Evolutionary conservation across 495 filamentous ascomycete genomes (phyloP).

Genomic region (Neurospora pannonica): DNA sequence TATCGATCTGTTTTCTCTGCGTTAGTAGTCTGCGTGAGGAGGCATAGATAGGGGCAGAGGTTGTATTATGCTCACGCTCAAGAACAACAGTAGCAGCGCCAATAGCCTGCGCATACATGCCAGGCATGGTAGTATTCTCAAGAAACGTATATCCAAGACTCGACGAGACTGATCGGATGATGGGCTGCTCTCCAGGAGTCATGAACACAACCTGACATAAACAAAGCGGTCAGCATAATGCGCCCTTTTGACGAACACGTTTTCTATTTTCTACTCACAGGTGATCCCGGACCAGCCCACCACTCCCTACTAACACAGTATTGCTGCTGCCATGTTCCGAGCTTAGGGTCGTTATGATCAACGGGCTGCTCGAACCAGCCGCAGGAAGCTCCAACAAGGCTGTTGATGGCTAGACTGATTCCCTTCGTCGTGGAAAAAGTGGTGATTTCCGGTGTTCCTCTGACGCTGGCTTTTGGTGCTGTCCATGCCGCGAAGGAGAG

Average conservation of each 20-base stretch:
- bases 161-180: constrained; percentile 28
- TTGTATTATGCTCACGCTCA: no score
- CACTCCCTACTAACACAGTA: constrained; percentile 16
- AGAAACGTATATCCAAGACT: constrained; percentile 31
- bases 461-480: constrained; percentile 8
- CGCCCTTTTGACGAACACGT: neutral
- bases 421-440: neutral
- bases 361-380: constrained; percentile 17
- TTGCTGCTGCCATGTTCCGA: constrained; percentile 14
- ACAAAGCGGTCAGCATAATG: neutral
- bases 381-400: constrained; percentile 5
- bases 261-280: neutral
- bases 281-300: constrained; percentile 14
- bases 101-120: constrained; percentile 41
- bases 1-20: no score
- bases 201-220: constrained; percentile 39
- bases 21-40: no score
- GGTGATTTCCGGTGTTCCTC: constrained; percentile 1
- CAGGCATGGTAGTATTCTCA: constrained; percentile 41
- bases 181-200: constrained; percentile 47
- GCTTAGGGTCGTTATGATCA: constrained; percentile 11
- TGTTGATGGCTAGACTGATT: constrained; percentile 1
- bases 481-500: constrained; percentile 12
- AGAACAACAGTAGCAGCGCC: constrained; percentile 48
- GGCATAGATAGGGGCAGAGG: no score